Base-by-base conservation (phyloP, 2,329 filamentous ascomycete genomes). In the Aspergillus japonicus region DNA sequence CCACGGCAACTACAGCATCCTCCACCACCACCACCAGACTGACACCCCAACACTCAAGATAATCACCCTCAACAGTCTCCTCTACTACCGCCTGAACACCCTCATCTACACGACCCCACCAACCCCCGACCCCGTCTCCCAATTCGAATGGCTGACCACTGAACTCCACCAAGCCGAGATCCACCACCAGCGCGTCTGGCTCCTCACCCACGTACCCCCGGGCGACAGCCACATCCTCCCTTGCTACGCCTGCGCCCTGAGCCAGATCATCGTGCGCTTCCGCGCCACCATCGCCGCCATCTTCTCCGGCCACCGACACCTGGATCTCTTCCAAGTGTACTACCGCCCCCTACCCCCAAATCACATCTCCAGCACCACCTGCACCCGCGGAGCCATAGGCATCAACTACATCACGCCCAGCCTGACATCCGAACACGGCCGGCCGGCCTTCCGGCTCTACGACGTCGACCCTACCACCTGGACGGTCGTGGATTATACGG, bases 21-120 rank as follows among this genome's bases (percentile, higher is more conserved):
- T 42, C 2, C 39, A 42, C 16, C 39, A 23, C 76, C 52, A 16
- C 10, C 12, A 39, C 1, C 10, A 16, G n/a, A n/a, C n/a, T n/a
- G n/a, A n/a, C n/a, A n/a, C n/a, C n/a, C n/a, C n/a, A n/a, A n/a
- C n/a, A n/a, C 61, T 87, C 26, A 79, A 83, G 24, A 73, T 87
- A 65, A 85, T 87, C 66, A 85, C 83, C 4, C 75, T 87, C 65
- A 86, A 84, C 75, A 86, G 83, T 19, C 85, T 86, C 68, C 71
- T 86, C 61, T 86, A 82, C 72, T 87, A 87, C 69, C 79, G 77
- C n/a, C 73, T 80, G 61, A 87, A 87, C 74, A 84, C 82, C 68
- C 83, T 80, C 73, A 69, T 83, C 39, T 87, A 84, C 65, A 76
- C 81, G 62, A 76, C 80, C 50, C 74, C 77, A 1, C 80, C 83